Evolutionary conservation across 1,139 yeast genomes (phyloP).

Genomic region (Candida tetrigidarum): DNA sequence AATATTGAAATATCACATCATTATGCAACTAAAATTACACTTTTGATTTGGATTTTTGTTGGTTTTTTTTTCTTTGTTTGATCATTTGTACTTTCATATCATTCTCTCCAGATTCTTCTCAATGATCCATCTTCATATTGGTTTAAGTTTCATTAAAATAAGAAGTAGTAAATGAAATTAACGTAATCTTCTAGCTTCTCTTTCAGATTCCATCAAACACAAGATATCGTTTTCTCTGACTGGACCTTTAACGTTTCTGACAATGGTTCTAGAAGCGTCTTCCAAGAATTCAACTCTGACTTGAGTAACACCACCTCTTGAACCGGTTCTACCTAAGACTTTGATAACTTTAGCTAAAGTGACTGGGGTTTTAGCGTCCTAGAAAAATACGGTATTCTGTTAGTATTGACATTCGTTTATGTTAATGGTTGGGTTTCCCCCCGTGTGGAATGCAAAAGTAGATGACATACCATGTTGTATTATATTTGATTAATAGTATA

Average conservation of each 20-base stretch:
- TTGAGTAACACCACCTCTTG: conserved; percentile 99
- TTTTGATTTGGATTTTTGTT: conserved; percentile 1
- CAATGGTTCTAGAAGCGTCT: conserved; percentile 97
- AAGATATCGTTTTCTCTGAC: conserved; percentile 99
- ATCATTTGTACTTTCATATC: too few relatives aligned
- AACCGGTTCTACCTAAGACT: conserved; percentile 99
- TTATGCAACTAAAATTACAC: conserved; percentile 11
- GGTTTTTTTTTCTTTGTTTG: not conserved
- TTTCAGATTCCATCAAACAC: conserved; percentile 99
- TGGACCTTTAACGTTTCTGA: conserved; percentile 99
- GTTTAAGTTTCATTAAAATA: not conserved
- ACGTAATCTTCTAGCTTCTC: conserved; percentile 91
- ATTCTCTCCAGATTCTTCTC: too few relatives aligned
- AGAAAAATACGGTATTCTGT: conserved; percentile 1
- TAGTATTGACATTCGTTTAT: conserved; percentile 6
- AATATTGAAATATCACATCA: conserved; percentile 6
- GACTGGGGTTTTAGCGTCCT: conserved; percentile 94
- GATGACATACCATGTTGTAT: conserved; percentile 16
- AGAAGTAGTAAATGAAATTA: conserved; percentile 21
- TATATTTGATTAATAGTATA: conserved; percentile 4
- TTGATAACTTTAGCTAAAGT: conserved; percentile 99
- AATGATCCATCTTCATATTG: too few relatives aligned
- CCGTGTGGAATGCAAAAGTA: not conserved
- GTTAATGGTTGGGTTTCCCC: not conserved
- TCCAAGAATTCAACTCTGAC: conserved; percentile 99